These are phyloP conservation scores for Cyberlindnera maritima DNA, from an alignment of 805 yeast genomes.

Conservation along the genomic window DNA sequence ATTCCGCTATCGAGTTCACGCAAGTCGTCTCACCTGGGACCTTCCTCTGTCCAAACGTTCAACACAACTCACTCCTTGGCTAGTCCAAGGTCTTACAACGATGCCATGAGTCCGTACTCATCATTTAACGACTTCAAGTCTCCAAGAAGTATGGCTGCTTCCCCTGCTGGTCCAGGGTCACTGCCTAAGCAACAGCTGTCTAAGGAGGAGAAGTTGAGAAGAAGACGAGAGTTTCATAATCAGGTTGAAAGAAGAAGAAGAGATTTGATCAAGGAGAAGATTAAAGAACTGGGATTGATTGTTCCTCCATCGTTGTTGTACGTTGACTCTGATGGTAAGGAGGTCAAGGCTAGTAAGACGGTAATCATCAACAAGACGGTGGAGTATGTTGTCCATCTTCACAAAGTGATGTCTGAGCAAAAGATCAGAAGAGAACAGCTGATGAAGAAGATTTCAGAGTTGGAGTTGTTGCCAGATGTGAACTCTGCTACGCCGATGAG, in stretches of 20 bases:
- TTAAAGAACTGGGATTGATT: conserved; percentile 75
- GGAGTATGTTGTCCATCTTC: conserved; percentile 69
- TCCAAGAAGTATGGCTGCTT: conserved; percentile 30
- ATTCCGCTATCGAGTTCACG: conserved; percentile 14
- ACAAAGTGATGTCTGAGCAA: conserved; percentile 58
- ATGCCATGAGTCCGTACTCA: conserved; percentile 28
- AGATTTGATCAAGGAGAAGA: conserved; percentile 85
- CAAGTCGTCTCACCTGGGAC: conserved; percentile 7
- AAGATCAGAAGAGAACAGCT: conserved; percentile 44
- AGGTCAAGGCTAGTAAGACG: conserved; percentile 79
- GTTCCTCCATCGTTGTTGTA: conserved; percentile 73
- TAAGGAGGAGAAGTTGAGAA: conserved; percentile 67
- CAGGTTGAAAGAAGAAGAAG: conserved; percentile 92
- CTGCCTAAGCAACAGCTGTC: conserved; percentile 34
- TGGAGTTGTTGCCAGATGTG: conserved; percentile 28
- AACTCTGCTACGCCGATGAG: conserved; percentile 10
- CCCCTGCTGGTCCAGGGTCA: conserved; percentile 29
- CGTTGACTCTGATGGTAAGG: conserved; percentile 45
- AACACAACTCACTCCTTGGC: conserved; percentile 10
- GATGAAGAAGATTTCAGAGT: conserved; percentile 35
- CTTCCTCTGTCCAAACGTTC: conserved; percentile 9
- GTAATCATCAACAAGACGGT: conserved; percentile 75
- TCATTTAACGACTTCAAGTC: conserved; percentile 30
- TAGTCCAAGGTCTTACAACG: conserved; percentile 22
- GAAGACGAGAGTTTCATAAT: conserved; percentile 87